These are phyloP conservation scores for Cryphonectria naterciae DNA, from an alignment of 2,329 filamentous ascomycete genomes.

Conservation along the genomic window DNA sequence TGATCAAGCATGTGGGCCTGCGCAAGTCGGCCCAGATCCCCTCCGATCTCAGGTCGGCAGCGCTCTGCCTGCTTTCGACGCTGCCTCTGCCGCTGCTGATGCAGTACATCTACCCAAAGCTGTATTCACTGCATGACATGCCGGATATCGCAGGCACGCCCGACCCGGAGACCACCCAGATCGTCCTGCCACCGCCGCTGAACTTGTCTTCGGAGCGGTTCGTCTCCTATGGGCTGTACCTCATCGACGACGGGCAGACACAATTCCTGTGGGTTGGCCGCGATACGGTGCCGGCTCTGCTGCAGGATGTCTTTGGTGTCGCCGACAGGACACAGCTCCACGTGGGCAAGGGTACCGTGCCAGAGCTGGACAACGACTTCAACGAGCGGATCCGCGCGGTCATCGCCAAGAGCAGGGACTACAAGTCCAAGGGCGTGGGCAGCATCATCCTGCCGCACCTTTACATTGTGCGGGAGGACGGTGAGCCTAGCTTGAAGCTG, in stretches of 20 bases:
- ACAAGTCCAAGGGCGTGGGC: constrained; percentile 83
- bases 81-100: constrained; percentile 87
- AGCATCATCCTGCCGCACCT: constrained; percentile 92
- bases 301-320: constrained; percentile 88
- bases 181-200: constrained; percentile 79
- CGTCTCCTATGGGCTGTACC: constrained; percentile 87
- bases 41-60: constrained; percentile 89
- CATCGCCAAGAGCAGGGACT: constrained; percentile 88
- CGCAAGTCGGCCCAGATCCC: constrained; percentile 93
- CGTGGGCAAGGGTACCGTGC: constrained; percentile 86
- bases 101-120: constrained; percentile 86
- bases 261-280: constrained; percentile 97
- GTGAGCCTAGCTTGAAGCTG: constrained; percentile 89
- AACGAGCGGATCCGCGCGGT: constrained; percentile 92
- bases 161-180: constrained; percentile 84
- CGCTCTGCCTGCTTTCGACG: constrained; percentile 91
- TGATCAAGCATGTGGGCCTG: constrained; percentile 95
- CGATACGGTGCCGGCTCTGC: constrained; percentile 86
- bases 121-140: constrained; percentile 95
- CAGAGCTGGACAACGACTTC: constrained; percentile 92
- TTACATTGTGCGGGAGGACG: constrained; percentile 93
- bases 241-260: constrained; percentile 96
- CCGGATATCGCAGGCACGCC: constrained; percentile 88
- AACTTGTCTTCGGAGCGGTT: constrained; percentile 90
- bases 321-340: constrained; percentile 82